Percentiles rank a stretch among this genome's conserved stretches.
These are phyloP conservation scores for Vaccinium darrowii DNA, from an alignment of 148 eudicot species.

Conservation along the genomic window DNA sequence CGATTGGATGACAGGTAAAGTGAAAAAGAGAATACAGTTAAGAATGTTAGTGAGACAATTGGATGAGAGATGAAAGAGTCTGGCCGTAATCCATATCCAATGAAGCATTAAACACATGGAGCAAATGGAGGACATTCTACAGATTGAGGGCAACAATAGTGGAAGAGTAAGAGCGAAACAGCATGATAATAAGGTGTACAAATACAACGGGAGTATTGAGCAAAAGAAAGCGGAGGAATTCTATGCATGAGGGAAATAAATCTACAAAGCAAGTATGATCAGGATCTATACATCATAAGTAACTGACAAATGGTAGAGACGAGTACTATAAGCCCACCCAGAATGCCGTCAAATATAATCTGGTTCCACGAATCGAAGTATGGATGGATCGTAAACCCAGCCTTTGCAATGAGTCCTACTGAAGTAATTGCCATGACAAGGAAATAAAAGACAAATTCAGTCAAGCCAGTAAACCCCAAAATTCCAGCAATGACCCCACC, in stretches of 20 bases:
- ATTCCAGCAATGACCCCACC: slow-evolving; percentile 91
- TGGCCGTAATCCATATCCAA: background rate
- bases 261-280: background rate
- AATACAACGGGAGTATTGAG: background rate
- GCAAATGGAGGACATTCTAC: too few species aligned
- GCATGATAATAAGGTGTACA: background rate
- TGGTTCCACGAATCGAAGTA: slow-evolving; percentile 88
- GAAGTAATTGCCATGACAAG: too few species aligned
- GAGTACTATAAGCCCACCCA: slow-evolving; percentile 88
- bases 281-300: background rate
- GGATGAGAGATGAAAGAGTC: background rate
- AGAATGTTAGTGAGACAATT: background rate
- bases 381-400: slow-evolving; percentile 74
- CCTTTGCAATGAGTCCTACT: slow-evolving; percentile 70
- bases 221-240: background rate
- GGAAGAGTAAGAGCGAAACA: background rate
- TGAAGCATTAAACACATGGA: background rate
- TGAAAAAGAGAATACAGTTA: background rate
- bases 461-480: slow-evolving; percentile 58
- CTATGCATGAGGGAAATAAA: background rate
- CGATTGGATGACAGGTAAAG: background rate
- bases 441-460: too few species aligned
- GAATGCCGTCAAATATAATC: slow-evolving; percentile 76
- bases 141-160: background rate
- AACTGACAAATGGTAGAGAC: slow-evolving; percentile 15